Evolutionary conservation across 257 asterid species (phyloP), one percentile per base, ranked within the genome.

Genomic region (Eucommia ulmoides): DNA sequence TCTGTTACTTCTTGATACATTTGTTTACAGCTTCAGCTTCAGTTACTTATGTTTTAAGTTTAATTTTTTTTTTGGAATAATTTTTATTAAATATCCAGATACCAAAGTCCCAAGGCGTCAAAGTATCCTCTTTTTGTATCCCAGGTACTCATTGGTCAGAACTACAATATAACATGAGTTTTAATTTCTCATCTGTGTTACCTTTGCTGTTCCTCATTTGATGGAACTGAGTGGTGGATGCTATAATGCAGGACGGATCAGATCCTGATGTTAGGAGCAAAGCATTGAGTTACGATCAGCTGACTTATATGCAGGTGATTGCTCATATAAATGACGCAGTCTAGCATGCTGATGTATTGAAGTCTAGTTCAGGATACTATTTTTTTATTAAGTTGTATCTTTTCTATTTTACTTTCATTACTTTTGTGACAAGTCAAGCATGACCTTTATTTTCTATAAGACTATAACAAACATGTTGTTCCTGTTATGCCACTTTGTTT

Each of bases 211-310:
- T 26, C 41, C 33, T 54, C 45, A 33, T 65, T 50, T 16, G 3
- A 1, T 42, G 8, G 8, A 42, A 10, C 64, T 69, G 55, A 54
- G n/a, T n/a, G n/a, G n/a, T n/a, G n/a, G n/a, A n/a, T n/a, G n/a
- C n/a, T n/a, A n/a, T n/a, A n/a, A n/a, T n/a, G n/a, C 77, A 91
- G 96, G 99, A 91, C 56, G 99, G 99, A 57, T 62, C 96, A 59
- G 79, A 91, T 74, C 66, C 79, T 49, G 61, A 53, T 53, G 99
- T 91, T 59, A 86, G 73, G 70, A 70, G 63, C 60, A 79, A 67
- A 72, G 94, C 87, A 60, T 59, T 86, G 82, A 79, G 89, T 67
- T 91, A 67, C 74, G 80, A 81, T 55, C 93, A 83, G 73, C 78
- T 91, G 60, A 83, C 84, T 8, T 91, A 83, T 79, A 80, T 91